Conservation (phyloP, 2,329 filamentous ascomycete species). For the Fusarium guadeloupense region DNA sequence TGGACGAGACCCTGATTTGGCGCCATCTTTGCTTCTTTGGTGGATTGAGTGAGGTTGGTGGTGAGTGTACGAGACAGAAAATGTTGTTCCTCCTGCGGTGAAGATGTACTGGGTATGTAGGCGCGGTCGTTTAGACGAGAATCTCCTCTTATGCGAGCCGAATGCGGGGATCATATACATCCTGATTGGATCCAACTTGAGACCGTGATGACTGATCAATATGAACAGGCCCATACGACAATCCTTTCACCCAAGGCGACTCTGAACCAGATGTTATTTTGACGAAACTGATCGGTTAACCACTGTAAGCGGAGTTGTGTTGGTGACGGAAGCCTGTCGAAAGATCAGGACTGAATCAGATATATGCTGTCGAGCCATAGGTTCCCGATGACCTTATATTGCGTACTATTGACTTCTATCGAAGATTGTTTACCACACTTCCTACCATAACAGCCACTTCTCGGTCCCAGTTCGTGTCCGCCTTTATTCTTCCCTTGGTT, state of each 20-base stretch:
- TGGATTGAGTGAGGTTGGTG: neutral
- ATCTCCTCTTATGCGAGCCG: conserved; percentile 13
- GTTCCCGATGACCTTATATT: neutral
- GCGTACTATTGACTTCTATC: conserved; percentile 36
- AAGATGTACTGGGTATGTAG: neutral
- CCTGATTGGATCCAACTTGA: conserved; percentile 33
- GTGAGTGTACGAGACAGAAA: neutral
- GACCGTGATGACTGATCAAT: conserved; percentile 34
- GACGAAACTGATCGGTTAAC: neutral
- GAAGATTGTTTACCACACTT: conserved; percentile 72
- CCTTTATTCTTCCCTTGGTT: conserved; percentile 56
- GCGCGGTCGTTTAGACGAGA: neutral
- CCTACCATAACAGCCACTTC: conserved; percentile 96
- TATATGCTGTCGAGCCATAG: neutral
- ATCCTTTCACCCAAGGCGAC: conserved; percentile 12
- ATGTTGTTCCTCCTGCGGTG: neutral
- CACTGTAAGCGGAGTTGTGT: neutral
- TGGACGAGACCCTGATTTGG: conserved; percentile 71
- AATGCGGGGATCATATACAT: conserved; percentile 33
- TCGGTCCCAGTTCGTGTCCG: conserved; percentile 77
- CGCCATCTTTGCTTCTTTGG: conserved; percentile 57
- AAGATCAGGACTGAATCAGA: neutral
- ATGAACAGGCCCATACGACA: conserved; percentile 3
- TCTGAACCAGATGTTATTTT: conserved; percentile 6
- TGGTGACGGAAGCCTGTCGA: neutral